Base-by-base conservation (phyloP, 768 basidiomycete genomes). In the Mycena polygramma region DNA sequence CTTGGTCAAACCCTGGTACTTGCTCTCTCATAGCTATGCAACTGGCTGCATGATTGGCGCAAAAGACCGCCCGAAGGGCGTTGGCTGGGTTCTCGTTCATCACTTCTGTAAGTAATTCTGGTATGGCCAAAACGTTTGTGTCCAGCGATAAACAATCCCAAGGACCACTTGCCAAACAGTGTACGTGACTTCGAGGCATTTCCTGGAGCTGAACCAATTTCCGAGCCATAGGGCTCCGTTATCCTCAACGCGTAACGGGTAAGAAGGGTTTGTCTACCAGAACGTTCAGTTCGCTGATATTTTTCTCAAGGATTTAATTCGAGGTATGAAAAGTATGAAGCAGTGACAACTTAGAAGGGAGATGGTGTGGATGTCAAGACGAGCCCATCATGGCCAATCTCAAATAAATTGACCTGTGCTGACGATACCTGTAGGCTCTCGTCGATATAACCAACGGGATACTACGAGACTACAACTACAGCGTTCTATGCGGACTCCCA, bases 91-190 rank as follows among this genome's bases (percentile, higher is more conserved):
- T 79, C 63, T 77, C 75, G 57, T 77, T 77, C 69, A 87, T 84
- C 13, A 84, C 86, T 54, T 82, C 78, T 1, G 82, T 77, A n/a
- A n/a, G 70, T 85, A 87, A 63, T 84, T 85, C 9, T 75, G 59
- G 63, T 80, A 83, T 66, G 79, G 81, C 9, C 57, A 73, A 67
- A 78, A 77, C 74, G 82, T 82, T 39, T n/a, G 36, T 37, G 20
- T n/a, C 19, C 37, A 63, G 19, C 48, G 22, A 15, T 36, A 39
- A 30, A 36, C 17, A 51, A 63, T 14, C 57, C 66, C 13, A 45
- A 24, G 22, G 68, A 67, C 26, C 68, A 66, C 13, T 22, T 65
- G 57, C 73, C 22, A 45, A 68, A 57, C 39, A 72, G 57, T 63
- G 76, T 53, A 37, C 52, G 51, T 14, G 30, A 15, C 22, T 39